These are phyloP conservation scores for Gossypium sturtianum DNA, from an alignment of 345 rosid genomes.

Conservation along the genomic window DNA sequence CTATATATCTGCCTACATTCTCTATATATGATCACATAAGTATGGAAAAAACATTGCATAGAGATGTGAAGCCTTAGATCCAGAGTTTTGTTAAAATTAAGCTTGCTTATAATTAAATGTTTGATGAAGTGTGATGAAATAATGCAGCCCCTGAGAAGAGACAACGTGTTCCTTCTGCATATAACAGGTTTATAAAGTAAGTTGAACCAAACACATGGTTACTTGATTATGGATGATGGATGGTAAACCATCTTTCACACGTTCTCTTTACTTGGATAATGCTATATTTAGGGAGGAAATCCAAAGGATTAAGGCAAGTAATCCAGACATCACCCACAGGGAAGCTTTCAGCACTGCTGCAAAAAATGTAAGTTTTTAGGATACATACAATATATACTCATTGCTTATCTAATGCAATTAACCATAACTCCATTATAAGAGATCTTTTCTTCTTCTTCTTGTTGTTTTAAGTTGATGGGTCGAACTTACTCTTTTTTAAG, in stretches of 20 bases:
- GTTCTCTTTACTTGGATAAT: not conserved
- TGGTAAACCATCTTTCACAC: not conserved
- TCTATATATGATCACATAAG: no score
- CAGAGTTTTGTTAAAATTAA: not conserved
- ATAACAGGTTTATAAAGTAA: conserved; percentile 95
- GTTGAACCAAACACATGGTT: conserved; percentile 15
- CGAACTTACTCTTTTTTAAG: no score
- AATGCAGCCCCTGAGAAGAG: conserved; percentile 92
- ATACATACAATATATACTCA: not conserved
- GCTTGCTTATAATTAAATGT: not conserved
- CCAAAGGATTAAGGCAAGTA: conserved; percentile 90
- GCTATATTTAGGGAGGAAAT: conserved; percentile 72
- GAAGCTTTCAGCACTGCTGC: conserved; percentile 99
- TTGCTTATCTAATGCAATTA: not conserved
- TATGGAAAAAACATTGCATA: not conserved
- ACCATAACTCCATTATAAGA: not conserved
- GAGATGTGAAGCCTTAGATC: not conserved
- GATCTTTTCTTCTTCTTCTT: not conserved
- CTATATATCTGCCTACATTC: no score
- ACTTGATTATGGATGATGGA: not conserved
- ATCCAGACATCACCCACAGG: conserved; percentile 93
- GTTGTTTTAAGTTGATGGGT: no score
- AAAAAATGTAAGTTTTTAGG: conserved; percentile 63
- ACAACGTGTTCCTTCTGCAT: conserved; percentile 97
- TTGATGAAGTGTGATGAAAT: not conserved